These are phyloP conservation scores for Cladosporium sp. DNA, from an alignment of 2,329 filamentous ascomycete genomes.

Conservation along the genomic window DNA sequence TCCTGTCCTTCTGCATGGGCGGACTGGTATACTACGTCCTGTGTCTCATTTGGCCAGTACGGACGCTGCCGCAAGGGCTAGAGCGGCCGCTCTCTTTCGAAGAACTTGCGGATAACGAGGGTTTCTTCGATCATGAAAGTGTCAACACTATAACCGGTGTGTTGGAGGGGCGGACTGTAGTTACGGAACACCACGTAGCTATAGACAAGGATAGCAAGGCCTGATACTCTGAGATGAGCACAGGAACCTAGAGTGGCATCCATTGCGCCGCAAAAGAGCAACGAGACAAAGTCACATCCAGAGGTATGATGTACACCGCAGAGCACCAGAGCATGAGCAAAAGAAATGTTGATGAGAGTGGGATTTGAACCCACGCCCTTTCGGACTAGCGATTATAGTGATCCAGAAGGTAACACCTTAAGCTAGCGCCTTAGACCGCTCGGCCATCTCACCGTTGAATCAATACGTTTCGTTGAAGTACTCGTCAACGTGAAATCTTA, in stretches of 20 bases:
- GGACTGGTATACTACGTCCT: slow-evolving; percentile 12
- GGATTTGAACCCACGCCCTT: slow-evolving; percentile 24
- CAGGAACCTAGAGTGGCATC: background rate
- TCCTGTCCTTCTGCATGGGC: slow-evolving; percentile 16
- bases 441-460: slow-evolving; percentile 19
- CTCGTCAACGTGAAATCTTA: too few relatives aligned
- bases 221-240: background rate
- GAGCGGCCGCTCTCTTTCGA: background rate
- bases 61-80: background rate
- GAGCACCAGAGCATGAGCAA: background rate
- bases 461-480: background rate
- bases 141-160: background rate
- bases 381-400: slow-evolving; percentile 29
- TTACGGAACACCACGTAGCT: background rate
- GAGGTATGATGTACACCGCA: too few relatives aligned
- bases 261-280: too few relatives aligned
- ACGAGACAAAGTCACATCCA: too few relatives aligned
- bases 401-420: slow-evolving; percentile 24
- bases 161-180: background rate
- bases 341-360: slow-evolving; percentile 31
- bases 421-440: slow-evolving; percentile 33
- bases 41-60: slow-evolving; percentile 8
- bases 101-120: slow-evolving; percentile 7
- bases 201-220: background rate
- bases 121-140: slow-evolving; percentile 11